phyloP scores from a whole-genome alignment of 352 stramenopile species.

The Globisporangium barbulae region DNA sequence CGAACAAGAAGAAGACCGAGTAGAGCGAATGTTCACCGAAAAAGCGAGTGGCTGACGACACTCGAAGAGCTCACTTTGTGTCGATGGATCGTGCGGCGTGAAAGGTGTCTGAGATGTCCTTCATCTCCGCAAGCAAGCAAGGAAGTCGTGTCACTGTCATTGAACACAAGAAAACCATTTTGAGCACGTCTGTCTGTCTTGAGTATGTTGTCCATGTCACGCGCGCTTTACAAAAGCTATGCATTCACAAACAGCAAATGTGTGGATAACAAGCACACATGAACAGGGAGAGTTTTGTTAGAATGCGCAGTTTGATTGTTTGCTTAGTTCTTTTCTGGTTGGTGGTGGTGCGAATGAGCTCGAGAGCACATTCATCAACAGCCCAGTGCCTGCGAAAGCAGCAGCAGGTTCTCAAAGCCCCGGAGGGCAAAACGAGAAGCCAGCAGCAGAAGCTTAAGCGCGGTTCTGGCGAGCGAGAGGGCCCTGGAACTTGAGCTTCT shows the following conservation, averaged over 20 bases:
- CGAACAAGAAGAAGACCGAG: slow-evolving; percentile 60
- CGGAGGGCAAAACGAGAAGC: slow-evolving; percentile 20
- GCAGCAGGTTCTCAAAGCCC: slow-evolving; percentile 7
- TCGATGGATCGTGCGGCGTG: not conserved
- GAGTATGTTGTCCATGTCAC: not conserved
- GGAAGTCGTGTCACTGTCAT: not conserved
- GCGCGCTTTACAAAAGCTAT: not conserved
- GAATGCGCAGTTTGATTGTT: slow-evolving; percentile 18
- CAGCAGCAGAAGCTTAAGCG: slow-evolving; percentile 51
- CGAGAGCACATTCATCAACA: slow-evolving; percentile 1
- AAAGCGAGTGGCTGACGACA: not conserved
- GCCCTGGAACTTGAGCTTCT: slow-evolving; percentile 99
- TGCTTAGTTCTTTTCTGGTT: slow-evolving; percentile 16
- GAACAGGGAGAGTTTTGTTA: slow-evolving; percentile 1
- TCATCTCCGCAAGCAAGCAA: not conserved
- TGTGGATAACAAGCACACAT: not conserved
- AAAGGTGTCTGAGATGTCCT: not conserved
- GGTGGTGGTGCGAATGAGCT: not conserved
- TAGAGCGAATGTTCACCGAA: slow-evolving; percentile 25
- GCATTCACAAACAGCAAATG: not conserved
- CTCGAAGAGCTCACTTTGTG: slow-evolving; percentile 2
- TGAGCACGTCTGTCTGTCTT: not conserved
- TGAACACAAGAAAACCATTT: slow-evolving; percentile 9
- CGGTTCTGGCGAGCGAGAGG: slow-evolving; percentile 92
- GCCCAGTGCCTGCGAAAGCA: not conserved